These are phyloP conservation scores for Pseudogymnoascus verrucosus DNA, from an alignment of 2,329 filamentous ascomycete genomes.

Conservation along the genomic window DNA sequence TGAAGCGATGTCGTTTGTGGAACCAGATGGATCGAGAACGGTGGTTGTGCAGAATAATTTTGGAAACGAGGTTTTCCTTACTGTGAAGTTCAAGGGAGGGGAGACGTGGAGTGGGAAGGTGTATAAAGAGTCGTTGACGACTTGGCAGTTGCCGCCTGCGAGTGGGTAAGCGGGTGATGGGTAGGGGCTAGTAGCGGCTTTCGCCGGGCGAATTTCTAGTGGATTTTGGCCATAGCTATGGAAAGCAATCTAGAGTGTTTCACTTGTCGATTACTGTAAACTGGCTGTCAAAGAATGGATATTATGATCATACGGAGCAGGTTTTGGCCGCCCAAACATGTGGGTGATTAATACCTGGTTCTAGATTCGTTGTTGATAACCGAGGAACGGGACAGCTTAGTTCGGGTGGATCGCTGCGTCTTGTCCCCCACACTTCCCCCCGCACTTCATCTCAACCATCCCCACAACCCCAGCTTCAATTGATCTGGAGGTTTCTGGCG, in stretches of 20 bases:
- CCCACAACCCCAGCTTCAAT: background rate
- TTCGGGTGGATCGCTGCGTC: background rate
- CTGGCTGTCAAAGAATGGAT: background rate
- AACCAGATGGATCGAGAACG: slow-evolving; percentile 38
- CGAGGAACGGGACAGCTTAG: background rate
- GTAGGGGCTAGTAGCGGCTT: background rate
- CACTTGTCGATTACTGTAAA: background rate
- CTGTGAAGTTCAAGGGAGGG: slow-evolving; percentile 28
- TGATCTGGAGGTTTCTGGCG: background rate
- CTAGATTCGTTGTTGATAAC: background rate
- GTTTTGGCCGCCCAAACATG: background rate
- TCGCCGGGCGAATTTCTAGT: background rate
- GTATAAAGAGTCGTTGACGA: slow-evolving; percentile 30
- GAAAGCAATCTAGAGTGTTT: background rate
- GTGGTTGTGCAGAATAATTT: slow-evolving; percentile 42
- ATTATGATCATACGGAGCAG: background rate
- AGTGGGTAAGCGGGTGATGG: background rate
- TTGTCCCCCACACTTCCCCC: background rate
- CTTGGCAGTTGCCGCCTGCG: slow-evolving; percentile 24
- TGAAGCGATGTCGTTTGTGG: slow-evolving; percentile 39
- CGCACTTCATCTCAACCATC: background rate
- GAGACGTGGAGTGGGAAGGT: slow-evolving; percentile 35
- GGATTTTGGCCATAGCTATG: background rate
- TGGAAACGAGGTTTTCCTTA: slow-evolving; percentile 37
- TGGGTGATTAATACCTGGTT: background rate